phyloP scores from a whole-genome alignment of 1,139 yeast species.

The Zygosaccharomyces pseudobailii region DNA sequence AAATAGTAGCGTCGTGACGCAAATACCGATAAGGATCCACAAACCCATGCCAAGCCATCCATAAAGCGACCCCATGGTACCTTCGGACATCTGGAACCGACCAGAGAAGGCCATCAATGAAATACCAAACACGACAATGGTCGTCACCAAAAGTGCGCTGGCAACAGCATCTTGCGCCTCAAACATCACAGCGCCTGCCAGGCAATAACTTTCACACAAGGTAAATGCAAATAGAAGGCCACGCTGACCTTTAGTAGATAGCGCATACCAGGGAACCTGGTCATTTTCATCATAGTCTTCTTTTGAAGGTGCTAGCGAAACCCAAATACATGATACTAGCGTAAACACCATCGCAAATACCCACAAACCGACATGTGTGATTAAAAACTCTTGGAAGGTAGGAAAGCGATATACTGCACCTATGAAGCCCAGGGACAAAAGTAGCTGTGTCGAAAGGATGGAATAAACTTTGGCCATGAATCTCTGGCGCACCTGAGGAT shows the following conservation, averaged over 20 bases:
- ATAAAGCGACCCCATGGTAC: conserved; percentile 52
- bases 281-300: conserved; percentile 49
- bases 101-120: conserved; percentile 77
- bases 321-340: conserved; percentile 51
- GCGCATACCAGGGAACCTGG: conserved; percentile 31
- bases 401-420: conserved; percentile 47
- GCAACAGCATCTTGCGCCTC: conserved; percentile 62
- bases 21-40: conserved; percentile 69
- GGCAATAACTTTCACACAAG: conserved; percentile 63
- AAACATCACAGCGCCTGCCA: conserved; percentile 64
- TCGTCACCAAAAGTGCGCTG: conserved; percentile 68
- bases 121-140: conserved; percentile 66
- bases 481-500: conserved; percentile 66
- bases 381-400: conserved; percentile 52
- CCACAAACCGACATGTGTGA: conserved; percentile 57
- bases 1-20: conserved; percentile 64
- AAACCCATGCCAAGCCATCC: conserved; percentile 50
- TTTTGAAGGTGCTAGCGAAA: conserved; percentile 54
- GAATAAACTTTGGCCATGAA: conserved; percentile 78
- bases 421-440: conserved; percentile 59
- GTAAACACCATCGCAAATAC: conserved; percentile 54
- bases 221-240: conserved; percentile 63
- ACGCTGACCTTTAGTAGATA: conserved; percentile 42
- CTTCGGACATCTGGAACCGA: conserved; percentile 71
- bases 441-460: conserved; percentile 59